Percentiles rank a stretch among this genome's conserved stretches.
phyloP scores from a whole-genome alignment of 1,284 basidiomycete genomes.

The Trichosporon inkin region DNA sequence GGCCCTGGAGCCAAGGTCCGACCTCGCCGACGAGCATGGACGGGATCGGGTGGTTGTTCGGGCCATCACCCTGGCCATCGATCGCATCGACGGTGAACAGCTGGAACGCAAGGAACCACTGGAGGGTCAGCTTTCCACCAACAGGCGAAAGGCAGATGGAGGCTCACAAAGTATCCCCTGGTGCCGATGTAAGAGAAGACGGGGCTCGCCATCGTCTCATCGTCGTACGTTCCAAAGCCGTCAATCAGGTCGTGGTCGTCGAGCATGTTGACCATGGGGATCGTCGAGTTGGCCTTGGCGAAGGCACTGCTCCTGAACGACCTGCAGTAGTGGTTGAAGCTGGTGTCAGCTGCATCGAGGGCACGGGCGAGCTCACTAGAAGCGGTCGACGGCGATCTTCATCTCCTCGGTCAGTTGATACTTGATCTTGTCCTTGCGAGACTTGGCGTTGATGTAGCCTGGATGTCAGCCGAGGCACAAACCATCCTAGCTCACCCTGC shows the following conservation, averaged over 20 bases:
- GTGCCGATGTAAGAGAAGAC: constrained; percentile 67
- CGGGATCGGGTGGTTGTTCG: constrained; percentile 61
- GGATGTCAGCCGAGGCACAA: constrained; percentile 46
- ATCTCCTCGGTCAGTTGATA: constrained; percentile 71
- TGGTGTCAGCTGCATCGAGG: constrained; percentile 12
- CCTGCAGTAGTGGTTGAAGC: constrained; percentile 85
- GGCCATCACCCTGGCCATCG: constrained; percentile 65
- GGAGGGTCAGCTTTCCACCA: background rate
- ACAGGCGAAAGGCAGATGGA: background rate
- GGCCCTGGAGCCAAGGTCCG: constrained; percentile 67
- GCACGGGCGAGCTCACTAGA: constrained; percentile 40
- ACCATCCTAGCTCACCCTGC: constrained; percentile 31
- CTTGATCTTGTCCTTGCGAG: constrained; percentile 61
- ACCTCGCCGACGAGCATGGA: constrained; percentile 67
- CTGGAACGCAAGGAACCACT: constrained; percentile 80
- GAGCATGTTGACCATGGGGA: constrained; percentile 69
- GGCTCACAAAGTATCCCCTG: constrained; percentile 66
- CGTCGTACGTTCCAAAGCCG: constrained; percentile 78
- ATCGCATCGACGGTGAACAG: constrained; percentile 73
- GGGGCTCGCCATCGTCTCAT: constrained; percentile 70
- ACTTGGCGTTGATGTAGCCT: constrained; percentile 71
- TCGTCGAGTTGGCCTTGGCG: constrained; percentile 76
- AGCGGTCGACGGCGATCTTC: constrained; percentile 70
- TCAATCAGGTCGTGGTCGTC: constrained; percentile 69
- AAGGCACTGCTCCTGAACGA: constrained; percentile 85